Conservation (phyloP, 2,329 filamentous ascomycete genomes). For the Tolypocladium ovalisporum region DNA sequence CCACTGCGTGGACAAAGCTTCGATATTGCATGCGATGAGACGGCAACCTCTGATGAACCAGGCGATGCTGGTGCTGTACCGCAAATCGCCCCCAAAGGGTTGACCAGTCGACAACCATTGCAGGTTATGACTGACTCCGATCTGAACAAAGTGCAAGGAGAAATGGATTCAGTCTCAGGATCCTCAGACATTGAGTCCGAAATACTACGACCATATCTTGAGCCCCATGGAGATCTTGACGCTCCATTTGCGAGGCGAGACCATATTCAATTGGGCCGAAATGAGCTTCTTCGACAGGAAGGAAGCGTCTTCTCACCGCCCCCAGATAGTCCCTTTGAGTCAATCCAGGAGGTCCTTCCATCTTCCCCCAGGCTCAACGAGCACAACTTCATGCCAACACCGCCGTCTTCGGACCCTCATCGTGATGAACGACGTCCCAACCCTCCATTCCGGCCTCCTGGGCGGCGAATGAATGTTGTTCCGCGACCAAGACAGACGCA, state of each 20-base stretch:
- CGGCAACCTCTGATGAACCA: conserved; percentile 12
- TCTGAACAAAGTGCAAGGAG: conserved; percentile 9
- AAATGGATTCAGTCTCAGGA: conserved; percentile 6
- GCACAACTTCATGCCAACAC: neutral
- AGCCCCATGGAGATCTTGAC: neutral
- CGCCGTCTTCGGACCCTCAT: neutral
- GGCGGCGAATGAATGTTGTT: neutral
- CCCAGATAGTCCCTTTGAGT: neutral
- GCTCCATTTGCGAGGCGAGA: neutral
- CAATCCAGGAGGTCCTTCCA: neutral
- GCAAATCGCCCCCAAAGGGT: neutral
- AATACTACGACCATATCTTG: neutral
- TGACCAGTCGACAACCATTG: conserved; percentile 5
- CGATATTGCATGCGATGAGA: conserved; percentile 23
- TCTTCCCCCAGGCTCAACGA: neutral
- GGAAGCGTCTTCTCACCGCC: neutral
- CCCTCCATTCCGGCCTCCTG: neutral
- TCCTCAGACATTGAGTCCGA: neutral
- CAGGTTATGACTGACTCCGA: conserved; percentile 6
- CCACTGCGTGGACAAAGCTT: conserved; percentile 13
- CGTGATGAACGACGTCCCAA: neutral
- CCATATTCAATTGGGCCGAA: neutral
- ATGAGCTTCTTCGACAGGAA: neutral
- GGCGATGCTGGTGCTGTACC: neutral
- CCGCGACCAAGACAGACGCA: neutral